phyloP scores from a whole-genome alignment of 768 basidiomycete species.

The Hygrocybe punicea region DNA sequence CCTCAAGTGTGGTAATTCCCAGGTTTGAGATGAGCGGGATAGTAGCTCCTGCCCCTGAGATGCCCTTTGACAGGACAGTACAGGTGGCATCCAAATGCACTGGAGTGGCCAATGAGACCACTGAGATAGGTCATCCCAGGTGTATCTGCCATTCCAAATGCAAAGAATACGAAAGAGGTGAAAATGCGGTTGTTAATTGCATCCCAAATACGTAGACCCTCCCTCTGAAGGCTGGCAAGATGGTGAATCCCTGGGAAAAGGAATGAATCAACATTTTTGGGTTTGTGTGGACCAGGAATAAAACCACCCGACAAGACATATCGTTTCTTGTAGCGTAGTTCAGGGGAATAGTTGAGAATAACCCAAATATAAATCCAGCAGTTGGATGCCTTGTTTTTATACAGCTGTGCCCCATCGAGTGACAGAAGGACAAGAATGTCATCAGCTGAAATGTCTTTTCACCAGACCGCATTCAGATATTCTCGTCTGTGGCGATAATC shows the following conservation, averaged over 20 bases:
- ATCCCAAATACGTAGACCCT: conserved; percentile 35
- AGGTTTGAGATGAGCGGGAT: conserved; percentile 29
- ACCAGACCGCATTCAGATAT: conserved; percentile 19
- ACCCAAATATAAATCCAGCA: conserved; percentile 46
- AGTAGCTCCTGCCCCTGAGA: conserved; percentile 35
- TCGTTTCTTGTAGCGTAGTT: conserved; percentile 21
- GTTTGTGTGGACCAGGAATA: conserved; percentile 32
- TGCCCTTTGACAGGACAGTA: conserved; percentile 30
- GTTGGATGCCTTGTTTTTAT: conserved; percentile 40
- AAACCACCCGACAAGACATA: conserved; percentile 23
- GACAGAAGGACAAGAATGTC: conserved; percentile 38
- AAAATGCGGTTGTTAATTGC: conserved; percentile 13
- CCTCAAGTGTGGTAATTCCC: conserved; percentile 19
- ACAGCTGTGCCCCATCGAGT: conserved; percentile 44
- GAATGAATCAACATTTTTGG: conserved; percentile 33
- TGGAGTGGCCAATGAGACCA: conserved; percentile 37
- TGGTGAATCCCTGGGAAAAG: conserved; percentile 36
- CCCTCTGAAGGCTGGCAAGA: conserved; percentile 27
- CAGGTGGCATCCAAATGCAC: conserved; percentile 34
- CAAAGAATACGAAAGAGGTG: conserved; percentile 18
- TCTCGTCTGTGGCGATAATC: conserved; percentile 28
- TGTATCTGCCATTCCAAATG: conserved; percentile 32
- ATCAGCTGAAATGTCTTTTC: conserved; percentile 21
- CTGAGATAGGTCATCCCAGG: conserved; percentile 31
- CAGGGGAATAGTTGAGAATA: conserved; percentile 28